Evolutionary conservation across 768 basidiomycete species (phyloP).

Genomic region (Suillus subluteus): DNA sequence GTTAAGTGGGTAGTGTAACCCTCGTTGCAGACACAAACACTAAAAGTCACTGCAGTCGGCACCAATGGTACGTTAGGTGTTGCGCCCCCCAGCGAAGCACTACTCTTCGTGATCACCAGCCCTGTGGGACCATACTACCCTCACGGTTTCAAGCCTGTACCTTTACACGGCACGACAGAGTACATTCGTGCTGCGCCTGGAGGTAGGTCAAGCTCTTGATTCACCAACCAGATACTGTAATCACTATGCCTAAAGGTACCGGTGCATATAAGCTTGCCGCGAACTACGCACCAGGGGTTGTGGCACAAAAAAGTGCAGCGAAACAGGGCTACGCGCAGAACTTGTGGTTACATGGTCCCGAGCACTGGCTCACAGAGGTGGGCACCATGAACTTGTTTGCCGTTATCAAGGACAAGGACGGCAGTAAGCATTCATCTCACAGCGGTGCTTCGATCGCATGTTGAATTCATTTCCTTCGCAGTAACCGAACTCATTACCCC

Average conservation of each 20-base stretch:
- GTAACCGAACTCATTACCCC: constrained; percentile 66
- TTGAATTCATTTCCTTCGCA: constrained; percentile 20
- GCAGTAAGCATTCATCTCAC: constrained; percentile 44
- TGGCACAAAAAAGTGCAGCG: constrained; percentile 81
- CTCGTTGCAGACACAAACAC: constrained; percentile 12
- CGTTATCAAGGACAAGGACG: constrained; percentile 72
- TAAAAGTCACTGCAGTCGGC: constrained; percentile 57
- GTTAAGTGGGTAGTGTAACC: constrained; percentile 47
- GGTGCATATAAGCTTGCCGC: constrained; percentile 88
- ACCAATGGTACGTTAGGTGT: constrained; percentile 54
- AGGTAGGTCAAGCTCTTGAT: constrained; percentile 44
- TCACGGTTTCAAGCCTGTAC: constrained; percentile 87
- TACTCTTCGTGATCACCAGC: constrained; percentile 65
- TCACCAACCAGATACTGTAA: constrained; percentile 15
- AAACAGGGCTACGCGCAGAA: constrained; percentile 84
- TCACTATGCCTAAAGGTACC: constrained; percentile 51
- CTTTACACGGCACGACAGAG: constrained; percentile 83
- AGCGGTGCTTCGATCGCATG: neutral
- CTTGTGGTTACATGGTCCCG: constrained; percentile 82
- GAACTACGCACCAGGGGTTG: constrained; percentile 87
- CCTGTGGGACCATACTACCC: constrained; percentile 82
- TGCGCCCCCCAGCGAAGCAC: constrained; percentile 66
- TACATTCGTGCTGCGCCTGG: constrained; percentile 86
- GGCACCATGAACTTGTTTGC: constrained; percentile 95
- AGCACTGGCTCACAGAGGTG: constrained; percentile 61